These are phyloP conservation scores for Panicum miliaceum DNA, from an alignment of 176 grass and related monocot genomes.

Conservation along the genomic window DNA sequence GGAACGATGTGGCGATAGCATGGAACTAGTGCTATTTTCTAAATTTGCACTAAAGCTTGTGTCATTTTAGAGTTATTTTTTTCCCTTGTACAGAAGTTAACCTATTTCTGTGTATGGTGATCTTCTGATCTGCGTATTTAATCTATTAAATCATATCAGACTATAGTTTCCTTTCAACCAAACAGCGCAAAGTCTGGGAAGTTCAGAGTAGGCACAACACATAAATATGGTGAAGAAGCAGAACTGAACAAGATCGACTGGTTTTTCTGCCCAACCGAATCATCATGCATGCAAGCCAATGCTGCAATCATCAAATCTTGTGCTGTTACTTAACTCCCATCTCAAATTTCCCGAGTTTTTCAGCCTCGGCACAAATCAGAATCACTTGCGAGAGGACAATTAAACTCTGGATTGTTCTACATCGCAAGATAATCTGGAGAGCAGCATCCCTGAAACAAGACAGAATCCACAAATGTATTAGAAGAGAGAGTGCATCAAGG, in stretches of 20 bases:
- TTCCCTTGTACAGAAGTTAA: too few relatives aligned
- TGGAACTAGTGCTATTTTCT: not conserved
- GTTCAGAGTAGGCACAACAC: not conserved
- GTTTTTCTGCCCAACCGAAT: not conserved
- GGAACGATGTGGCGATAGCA: not conserved
- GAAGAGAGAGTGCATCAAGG: too few relatives aligned
- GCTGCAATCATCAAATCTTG: not conserved
- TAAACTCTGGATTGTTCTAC: too few relatives aligned
- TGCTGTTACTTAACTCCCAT: slow-evolving; percentile 55
- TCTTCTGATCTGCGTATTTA: not conserved
- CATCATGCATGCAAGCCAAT: not conserved
- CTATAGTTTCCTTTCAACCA: not conserved
- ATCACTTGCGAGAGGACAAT: too few relatives aligned
- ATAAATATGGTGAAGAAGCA: not conserved
- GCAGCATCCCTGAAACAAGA: too few relatives aligned
- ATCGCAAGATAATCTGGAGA: too few relatives aligned
- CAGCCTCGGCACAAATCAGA: too few relatives aligned
- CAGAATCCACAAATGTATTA: too few relatives aligned
- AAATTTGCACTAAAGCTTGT: too few relatives aligned
- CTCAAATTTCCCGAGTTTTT: not conserved
- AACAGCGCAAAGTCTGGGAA: not conserved
- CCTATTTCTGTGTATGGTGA: not conserved
- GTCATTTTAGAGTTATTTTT: too few relatives aligned
- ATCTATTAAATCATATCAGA: not conserved
- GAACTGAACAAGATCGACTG: not conserved